These are phyloP conservation scores for Blastobotrys chiropterorum DNA, from an alignment of 805 yeast genomes.

Conservation along the genomic window DNA sequence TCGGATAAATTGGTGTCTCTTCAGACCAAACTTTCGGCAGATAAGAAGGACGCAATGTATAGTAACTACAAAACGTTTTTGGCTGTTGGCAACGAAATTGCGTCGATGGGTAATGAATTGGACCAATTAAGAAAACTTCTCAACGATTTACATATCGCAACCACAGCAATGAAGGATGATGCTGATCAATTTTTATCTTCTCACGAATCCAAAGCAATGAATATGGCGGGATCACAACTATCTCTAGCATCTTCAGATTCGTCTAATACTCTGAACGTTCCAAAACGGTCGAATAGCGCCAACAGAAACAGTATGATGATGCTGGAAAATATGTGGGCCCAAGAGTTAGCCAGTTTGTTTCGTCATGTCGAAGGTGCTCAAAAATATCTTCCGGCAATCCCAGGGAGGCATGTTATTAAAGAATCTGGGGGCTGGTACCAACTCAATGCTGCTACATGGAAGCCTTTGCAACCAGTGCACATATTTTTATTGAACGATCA, in stretches of 20 bases:
- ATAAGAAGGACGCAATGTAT: conserved; percentile 25
- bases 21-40: conserved; percentile 41
- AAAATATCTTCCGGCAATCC: conserved; percentile 62
- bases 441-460: conserved; percentile 77
- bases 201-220: conserved; percentile 3
- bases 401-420: conserved; percentile 73
- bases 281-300: conserved; percentile 16
- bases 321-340: conserved; percentile 76
- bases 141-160: conserved; percentile 51
- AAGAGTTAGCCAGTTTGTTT: conserved; percentile 61
- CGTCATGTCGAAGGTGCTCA: conserved; percentile 90
- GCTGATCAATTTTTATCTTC: conserved; percentile 48
- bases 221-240: conserved; percentile 1
- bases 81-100: conserved; percentile 43
- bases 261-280: neutral
- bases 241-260: neutral
- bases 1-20: conserved; percentile 48
- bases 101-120: conserved; percentile 58
- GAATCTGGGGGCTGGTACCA: conserved; percentile 86
- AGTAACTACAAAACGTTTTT: conserved; percentile 29
- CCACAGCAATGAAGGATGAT: conserved; percentile 52
- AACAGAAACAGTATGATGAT: conserved; percentile 68
- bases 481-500: conserved; percentile 73
- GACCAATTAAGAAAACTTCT: conserved; percentile 55
- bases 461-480: conserved; percentile 69